Evolutionary conservation across 805 yeast genomes (phyloP).

Genomic region (Starmerella vitae): DNA sequence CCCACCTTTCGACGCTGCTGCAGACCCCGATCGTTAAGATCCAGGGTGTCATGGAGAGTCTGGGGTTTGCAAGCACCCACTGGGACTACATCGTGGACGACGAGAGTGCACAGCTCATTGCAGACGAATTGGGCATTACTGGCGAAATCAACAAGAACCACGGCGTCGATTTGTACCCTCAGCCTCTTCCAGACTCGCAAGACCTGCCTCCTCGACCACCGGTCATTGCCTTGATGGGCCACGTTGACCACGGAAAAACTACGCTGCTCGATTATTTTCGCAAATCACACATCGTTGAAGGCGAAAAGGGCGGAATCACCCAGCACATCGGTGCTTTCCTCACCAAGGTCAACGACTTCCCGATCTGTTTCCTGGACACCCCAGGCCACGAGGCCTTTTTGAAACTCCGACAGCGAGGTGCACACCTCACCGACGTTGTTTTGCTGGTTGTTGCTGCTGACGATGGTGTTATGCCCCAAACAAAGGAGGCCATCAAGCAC

Average conservation of each 20-base stretch:
- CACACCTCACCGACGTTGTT: slow-evolving; percentile 82
- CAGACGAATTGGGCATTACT: slow-evolving; percentile 76
- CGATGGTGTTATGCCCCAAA: slow-evolving; percentile 96
- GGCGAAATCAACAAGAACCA: slow-evolving; percentile 40
- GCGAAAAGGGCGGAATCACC: slow-evolving; percentile 92
- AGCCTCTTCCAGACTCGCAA: slow-evolving; percentile 33
- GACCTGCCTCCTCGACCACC: slow-evolving; percentile 65
- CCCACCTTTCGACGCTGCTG: slow-evolving; percentile 62
- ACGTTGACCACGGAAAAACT: slow-evolving; percentile 97
- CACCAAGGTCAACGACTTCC: slow-evolving; percentile 63
- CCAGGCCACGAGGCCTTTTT: slow-evolving; percentile 97
- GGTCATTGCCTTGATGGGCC: slow-evolving; percentile 95
- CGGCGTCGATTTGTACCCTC: slow-evolving; percentile 47
- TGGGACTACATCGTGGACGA: slow-evolving; percentile 70
- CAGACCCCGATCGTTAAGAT: slow-evolving; percentile 51
- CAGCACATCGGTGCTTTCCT: slow-evolving; percentile 97
- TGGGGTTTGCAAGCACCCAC: slow-evolving; percentile 60
- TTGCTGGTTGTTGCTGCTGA: slow-evolving; percentile 92
- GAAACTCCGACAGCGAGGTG: slow-evolving; percentile 94
- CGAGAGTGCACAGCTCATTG: slow-evolving; percentile 74
- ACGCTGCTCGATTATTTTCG: slow-evolving; percentile 79
- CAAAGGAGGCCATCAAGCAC: slow-evolving; percentile 88
- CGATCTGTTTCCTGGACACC: slow-evolving; percentile 83
- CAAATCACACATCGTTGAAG: slow-evolving; percentile 66
- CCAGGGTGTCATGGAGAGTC: slow-evolving; percentile 40